Percentiles rank a stretch among this genome's conserved stretches.
Evolutionary conservation across 345 rosid genomes (phyloP).

Genomic region (Fremontodendron californicum): DNA sequence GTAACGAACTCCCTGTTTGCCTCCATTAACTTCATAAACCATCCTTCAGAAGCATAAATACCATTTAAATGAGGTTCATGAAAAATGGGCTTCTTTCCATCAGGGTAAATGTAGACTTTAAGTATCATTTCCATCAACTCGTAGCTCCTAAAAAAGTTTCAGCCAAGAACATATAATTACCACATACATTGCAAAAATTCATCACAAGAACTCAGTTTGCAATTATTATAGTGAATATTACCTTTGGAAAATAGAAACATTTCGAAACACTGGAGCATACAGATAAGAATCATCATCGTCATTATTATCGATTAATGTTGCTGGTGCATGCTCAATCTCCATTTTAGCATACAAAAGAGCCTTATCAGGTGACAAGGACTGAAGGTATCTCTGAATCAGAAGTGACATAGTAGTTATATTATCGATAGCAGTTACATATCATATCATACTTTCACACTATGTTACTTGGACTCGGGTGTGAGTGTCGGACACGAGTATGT

Average conservation of each 20-base stretch:
- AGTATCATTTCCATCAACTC: constrained; percentile 86
- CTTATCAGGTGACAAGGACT: constrained; percentile 56
- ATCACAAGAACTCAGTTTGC: background rate
- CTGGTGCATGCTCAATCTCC: constrained; percentile 57
- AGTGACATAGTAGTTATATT: constrained; percentile 1
- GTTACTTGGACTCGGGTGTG: too few relatives aligned
- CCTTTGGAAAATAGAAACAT: constrained; percentile 74
- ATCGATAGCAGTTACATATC: background rate
- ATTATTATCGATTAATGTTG: constrained; percentile 24
- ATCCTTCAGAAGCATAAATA: constrained; percentile 95
- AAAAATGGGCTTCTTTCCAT: constrained; percentile 71
- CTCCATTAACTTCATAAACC: constrained; percentile 89
- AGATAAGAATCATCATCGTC: constrained; percentile 52
- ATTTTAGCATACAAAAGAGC: constrained; percentile 64
- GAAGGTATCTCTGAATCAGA: constrained; percentile 46
- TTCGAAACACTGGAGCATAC: constrained; percentile 51
- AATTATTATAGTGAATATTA: constrained; percentile 19
- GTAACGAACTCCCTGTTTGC: constrained; percentile 69
- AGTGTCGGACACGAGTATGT: too few relatives aligned
- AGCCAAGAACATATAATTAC: constrained; percentile 1
- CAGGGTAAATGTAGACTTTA: constrained; percentile 71
- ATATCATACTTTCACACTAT: background rate
- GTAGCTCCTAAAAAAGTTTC: constrained; percentile 58
- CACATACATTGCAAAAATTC: background rate
- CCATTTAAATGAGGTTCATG: constrained; percentile 70